Percentiles rank a stretch among this genome's conserved stretches.
Evolutionary conservation across 1,284 basidiomycete genomes (phyloP).

Genomic region (Puccinia hordei): DNA sequence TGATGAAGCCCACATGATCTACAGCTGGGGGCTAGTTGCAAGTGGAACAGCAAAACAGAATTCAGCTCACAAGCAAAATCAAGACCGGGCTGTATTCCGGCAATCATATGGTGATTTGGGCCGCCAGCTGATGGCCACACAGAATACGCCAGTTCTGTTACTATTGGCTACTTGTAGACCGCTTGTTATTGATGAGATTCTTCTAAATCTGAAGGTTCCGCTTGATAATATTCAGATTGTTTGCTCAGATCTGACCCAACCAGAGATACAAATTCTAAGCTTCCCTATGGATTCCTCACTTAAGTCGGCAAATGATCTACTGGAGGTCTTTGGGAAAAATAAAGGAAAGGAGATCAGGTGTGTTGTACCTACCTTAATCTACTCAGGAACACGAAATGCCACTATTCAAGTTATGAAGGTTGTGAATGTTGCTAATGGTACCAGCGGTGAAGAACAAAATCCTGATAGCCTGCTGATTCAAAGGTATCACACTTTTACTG

Average conservation of each 20-base stretch:
- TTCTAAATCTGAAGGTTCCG: neutral
- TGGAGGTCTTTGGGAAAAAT: too few relatives aligned
- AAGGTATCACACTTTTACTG: neutral
- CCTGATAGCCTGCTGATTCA: neutral
- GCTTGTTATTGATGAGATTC: neutral
- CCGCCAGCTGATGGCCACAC: neutral
- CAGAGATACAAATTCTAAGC: constrained; percentile 16
- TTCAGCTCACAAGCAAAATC: neutral
- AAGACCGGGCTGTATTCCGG: neutral
- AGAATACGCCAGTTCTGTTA: neutral
- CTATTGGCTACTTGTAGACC: neutral
- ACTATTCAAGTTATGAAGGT: too few relatives aligned
- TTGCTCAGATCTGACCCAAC: neutral
- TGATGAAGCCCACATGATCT: constrained; percentile 1
- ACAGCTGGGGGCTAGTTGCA: constrained; percentile 6
- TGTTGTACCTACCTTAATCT: neutral
- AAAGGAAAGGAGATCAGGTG: neutral
- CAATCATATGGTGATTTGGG: neutral
- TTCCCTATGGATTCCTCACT: too few relatives aligned
- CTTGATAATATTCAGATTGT: neutral
- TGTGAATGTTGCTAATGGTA: too few relatives aligned
- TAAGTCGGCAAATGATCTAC: too few relatives aligned
- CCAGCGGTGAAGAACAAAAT: neutral
- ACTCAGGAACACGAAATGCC: neutral
- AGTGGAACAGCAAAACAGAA: neutral